Base-by-base conservation (phyloP, 495 filamentous ascomycete genomes). In the Pseudevernia furfuracea region DNA sequence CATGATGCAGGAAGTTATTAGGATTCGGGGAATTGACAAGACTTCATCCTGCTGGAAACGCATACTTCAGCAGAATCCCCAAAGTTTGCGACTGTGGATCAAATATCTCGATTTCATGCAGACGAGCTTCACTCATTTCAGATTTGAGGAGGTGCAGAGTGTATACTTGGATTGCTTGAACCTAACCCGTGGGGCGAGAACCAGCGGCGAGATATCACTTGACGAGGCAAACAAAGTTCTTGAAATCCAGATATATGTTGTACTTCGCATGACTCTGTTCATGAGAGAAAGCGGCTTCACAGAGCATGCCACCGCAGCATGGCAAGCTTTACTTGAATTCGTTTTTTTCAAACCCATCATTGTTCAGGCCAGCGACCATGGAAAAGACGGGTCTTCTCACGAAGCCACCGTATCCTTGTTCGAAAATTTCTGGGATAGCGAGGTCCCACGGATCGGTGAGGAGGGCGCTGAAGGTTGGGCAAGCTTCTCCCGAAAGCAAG, bases 301-400 rank as follows among this genome's bases (percentile, higher is more conserved):
- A n/a, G 94, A 97, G 71, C 76, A 87, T 44, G 85, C 89, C 6
- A 77, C 88, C 1, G 91, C 87, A 23, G 78, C 88, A 15, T 96
- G 95, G 90, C 94, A 98, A 72, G 87, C 83, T 12, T 68, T 88
- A 9, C 77, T 97, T 6, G 94, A 97, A 71, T 79, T 89, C 56
- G 82, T 83, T 41, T 86, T 90, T 62, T 84, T 85, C 59, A 76
- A 74, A 23, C 87, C 87, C 6, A 49, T 56, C 12, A 34, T 63
- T 9, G 55, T 71, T 32, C 37, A 59, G 30, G 61, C 49, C 49
- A 60, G 41, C 37, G 60, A 21, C 15, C 60, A 67, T 4, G 39
- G 66, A 36, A 53, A 66, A 11, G 49, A 66, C 66, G 83, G 0
- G 68, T 77, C n/a, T 71, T 71, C n/a, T 21, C 28, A 58, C 46